Conservation (phyloP, 2,329 filamentous ascomycete genomes). For the Nemania diffusa region DNA sequence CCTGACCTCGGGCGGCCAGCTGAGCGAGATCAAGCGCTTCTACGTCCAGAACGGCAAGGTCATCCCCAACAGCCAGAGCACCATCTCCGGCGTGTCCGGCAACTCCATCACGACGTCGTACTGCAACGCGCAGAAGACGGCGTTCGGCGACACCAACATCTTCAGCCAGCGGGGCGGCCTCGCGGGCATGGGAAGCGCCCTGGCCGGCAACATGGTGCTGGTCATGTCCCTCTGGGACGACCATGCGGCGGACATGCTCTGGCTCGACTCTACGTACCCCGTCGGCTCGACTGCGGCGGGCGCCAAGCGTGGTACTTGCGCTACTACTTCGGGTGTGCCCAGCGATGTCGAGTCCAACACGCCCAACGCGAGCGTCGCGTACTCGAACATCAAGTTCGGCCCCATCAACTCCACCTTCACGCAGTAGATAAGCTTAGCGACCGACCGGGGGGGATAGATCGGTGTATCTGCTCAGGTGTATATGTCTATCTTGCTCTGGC, state of each 20-base stretch:
- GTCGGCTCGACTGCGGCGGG: constrained; percentile 53
- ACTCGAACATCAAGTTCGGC: constrained; percentile 62
- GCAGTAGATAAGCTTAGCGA: constrained; percentile 18
- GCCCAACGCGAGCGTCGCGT: constrained; percentile 55
- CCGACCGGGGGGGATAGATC: too few relatives aligned
- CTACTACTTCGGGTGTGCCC: constrained; percentile 57
- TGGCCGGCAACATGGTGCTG: constrained; percentile 68
- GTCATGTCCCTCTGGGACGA: constrained; percentile 71
- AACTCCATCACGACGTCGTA: constrained; percentile 61
- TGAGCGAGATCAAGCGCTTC: constrained; percentile 66
- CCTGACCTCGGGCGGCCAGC: constrained; percentile 56
- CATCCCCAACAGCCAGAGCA: constrained; percentile 52
- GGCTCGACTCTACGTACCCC: constrained; percentile 71
- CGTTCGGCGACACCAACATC: constrained; percentile 62
- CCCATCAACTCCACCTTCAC: constrained; percentile 58
- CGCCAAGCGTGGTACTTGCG: constrained; percentile 59
- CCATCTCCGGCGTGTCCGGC: constrained; percentile 46
- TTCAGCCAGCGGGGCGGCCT: constrained; percentile 65
- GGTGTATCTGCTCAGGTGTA: too few relatives aligned
- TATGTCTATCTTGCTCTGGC: too few relatives aligned
- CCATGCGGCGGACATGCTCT: constrained; percentile 53
- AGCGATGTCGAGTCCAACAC: constrained; percentile 53
- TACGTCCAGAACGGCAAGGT: constrained; percentile 68
- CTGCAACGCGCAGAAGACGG: constrained; percentile 65
- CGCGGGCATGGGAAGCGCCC: constrained; percentile 61